Evolutionary conservation across 2,329 filamentous ascomycete species (phyloP), one percentile per base, ranked within the genome.

Genomic region (Epichloe uncinata): DNA sequence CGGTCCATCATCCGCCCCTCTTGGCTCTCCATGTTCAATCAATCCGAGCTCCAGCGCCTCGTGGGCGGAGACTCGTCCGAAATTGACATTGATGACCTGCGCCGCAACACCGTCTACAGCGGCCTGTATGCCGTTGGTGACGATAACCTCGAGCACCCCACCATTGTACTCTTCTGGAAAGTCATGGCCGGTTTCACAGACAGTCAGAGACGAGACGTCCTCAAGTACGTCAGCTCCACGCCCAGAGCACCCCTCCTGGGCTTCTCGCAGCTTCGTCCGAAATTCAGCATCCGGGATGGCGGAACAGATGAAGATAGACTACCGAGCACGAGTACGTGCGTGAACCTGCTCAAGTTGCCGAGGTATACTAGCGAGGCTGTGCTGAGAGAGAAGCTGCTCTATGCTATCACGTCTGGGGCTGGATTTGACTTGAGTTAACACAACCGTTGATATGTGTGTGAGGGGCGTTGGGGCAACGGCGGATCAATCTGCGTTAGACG

Each of bases 21-120:
- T 3, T 98, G 93, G 93, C 77, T 98, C 4, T 89, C 85, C 59
- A 97, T 98, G 93, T 98, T 98, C 73, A 98, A 98, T 66, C 91
- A 96, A 64, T 81, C 81, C 3, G 93, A 98, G 65, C 77, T 98
- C 4, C 93, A 97, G 68, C 93, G 87, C 1, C 81, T 98, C 5
- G 85, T 98, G 15, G 87, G 89, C 48, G 93, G 93, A 42, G 89
- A 95, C 58, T 84, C 82, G 30, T 83, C 83, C 9, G 82, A 87
- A 54, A 94, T 98, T 52, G 85, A 96, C 60, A 77, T 98, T 36
- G 80, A 85, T 30, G 93, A 98, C 63, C 74, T 97, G 40, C 81
- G 90, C 22, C 74, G 73, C 49, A 86, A 97, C 67, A 97, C 93
- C 0, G 67, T 79, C 2, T 98, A 97, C 65, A 86, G 87, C 47